These are phyloP conservation scores for Alternaria postmessia DNA, from an alignment of 2,329 filamentous ascomycete species.

Conservation along the genomic window DNA sequence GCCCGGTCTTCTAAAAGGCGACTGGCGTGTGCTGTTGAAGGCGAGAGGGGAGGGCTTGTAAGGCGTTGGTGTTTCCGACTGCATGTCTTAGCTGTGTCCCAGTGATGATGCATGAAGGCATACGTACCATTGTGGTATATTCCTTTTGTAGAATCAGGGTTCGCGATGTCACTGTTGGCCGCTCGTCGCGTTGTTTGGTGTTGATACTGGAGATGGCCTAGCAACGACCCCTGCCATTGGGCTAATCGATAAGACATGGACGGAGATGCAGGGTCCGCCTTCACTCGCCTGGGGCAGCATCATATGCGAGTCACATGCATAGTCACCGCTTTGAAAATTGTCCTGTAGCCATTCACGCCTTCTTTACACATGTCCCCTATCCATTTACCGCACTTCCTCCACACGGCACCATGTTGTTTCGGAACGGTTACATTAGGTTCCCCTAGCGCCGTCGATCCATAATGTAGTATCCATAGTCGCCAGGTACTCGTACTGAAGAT, in stretches of 20 bases:
- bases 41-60: conserved; percentile 55
- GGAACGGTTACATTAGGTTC: conserved; percentile 23
- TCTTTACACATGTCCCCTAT: not conserved
- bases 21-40: conserved; percentile 55
- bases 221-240: not conserved
- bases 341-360: conserved; percentile 2
- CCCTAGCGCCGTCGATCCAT: conserved; percentile 30
- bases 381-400: not conserved
- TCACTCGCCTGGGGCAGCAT: not conserved
- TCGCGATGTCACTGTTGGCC: not conserved
- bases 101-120: not conserved
- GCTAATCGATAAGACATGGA: conserved; percentile 11
- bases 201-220: conserved; percentile 8
- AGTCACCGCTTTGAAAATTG: not conserved
- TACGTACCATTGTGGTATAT: conserved; percentile 12
- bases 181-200: conserved; percentile 11
- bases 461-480: conserved; percentile 19
- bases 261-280: conserved; percentile 2
- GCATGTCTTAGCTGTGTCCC: not conserved
- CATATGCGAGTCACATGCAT: conserved; percentile 2
- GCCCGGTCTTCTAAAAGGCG: conserved; percentile 55
- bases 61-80: conserved; percentile 47
- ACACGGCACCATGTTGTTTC: conserved; percentile 11
- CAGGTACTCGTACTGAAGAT: conserved; percentile 21
- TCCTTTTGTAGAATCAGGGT: not conserved